phyloP scores from a whole-genome alignment of 495 filamentous ascomycete species.

The Neurospora sp. region DNA sequence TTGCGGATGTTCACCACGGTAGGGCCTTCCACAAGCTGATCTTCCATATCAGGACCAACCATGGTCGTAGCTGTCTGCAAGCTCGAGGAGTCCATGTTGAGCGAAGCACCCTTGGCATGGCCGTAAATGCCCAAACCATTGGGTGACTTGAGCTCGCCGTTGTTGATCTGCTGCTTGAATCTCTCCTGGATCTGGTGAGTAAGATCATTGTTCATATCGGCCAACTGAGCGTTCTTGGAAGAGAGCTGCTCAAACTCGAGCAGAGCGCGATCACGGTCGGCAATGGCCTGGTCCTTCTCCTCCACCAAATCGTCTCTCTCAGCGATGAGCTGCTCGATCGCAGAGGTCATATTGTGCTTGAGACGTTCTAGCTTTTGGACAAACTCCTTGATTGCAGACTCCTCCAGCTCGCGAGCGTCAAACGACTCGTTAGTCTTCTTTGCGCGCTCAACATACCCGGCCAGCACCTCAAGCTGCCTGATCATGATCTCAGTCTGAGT shows the following conservation, averaged over 20 bases:
- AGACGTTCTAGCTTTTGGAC: slow-evolving; percentile 77
- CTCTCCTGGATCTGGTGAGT: slow-evolving; percentile 89
- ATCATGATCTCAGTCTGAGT: slow-evolving; percentile 92
- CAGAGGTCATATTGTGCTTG: slow-evolving; percentile 64
- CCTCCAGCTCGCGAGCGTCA: slow-evolving; percentile 67
- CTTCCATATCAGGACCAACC: slow-evolving; percentile 55
- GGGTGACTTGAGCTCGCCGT: slow-evolving; percentile 40
- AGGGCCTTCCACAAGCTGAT: slow-evolving; percentile 63
- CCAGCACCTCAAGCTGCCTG: slow-evolving; percentile 79
- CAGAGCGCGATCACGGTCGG: slow-evolving; percentile 80
- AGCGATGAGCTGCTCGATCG: slow-evolving; percentile 76
- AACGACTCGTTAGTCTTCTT: slow-evolving; percentile 66
- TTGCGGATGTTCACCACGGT: slow-evolving; percentile 90
- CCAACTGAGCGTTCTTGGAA: slow-evolving; percentile 84
- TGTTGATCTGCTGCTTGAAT: slow-evolving; percentile 67
- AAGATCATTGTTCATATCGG: slow-evolving; percentile 88
- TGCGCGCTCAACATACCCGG: slow-evolving; percentile 49
- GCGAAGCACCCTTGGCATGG: slow-evolving; percentile 61
- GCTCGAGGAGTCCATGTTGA: slow-evolving; percentile 37
- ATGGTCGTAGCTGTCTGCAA: slow-evolving; percentile 33
- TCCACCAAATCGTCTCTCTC: slow-evolving; percentile 73
- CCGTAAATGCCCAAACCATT: slow-evolving; percentile 86
- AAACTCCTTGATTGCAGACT: slow-evolving; percentile 78
- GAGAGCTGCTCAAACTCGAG: slow-evolving; percentile 93
- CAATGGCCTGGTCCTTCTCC: slow-evolving; percentile 67